These are phyloP conservation scores for Pseudevernia furfuracea DNA, from an alignment of 495 filamentous ascomycete genomes.

Conservation along the genomic window DNA sequence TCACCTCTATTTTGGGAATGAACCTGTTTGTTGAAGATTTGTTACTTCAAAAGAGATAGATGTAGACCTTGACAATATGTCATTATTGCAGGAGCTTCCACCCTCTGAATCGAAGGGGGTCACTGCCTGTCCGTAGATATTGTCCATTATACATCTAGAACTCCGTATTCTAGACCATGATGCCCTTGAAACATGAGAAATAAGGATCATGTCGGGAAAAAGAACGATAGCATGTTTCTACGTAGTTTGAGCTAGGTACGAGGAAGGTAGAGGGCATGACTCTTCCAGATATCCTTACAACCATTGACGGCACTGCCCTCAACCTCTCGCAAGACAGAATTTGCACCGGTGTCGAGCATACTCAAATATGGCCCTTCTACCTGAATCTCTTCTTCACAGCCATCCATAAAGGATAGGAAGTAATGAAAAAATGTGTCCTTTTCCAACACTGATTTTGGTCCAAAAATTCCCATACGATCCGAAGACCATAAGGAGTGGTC, in stretches of 20 bases:
- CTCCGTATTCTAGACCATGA: not conserved
- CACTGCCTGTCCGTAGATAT: not conserved
- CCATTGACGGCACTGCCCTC: not conserved
- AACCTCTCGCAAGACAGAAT: not conserved
- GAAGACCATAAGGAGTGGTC: slow-evolving; percentile 43
- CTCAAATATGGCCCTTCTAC: not conserved
- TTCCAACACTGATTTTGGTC: slow-evolving; percentile 12
- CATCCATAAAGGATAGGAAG: slow-evolving; percentile 25
- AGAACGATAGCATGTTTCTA: not conserved
- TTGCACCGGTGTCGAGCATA: not conserved
- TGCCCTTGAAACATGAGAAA: not conserved
- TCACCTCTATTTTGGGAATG: not conserved
- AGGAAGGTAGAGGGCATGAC: too few relatives aligned
- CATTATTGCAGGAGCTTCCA: not conserved
- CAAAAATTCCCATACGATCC: slow-evolving; percentile 44
- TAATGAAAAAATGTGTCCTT: slow-evolving; percentile 32
- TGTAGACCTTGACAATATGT: not conserved
- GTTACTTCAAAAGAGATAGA: not conserved
- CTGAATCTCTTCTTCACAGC: slow-evolving; percentile 31
- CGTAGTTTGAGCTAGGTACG: not conserved
- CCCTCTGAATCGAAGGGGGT: not conserved
- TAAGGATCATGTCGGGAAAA: not conserved
- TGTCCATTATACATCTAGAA: too few relatives aligned
- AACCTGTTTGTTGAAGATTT: not conserved
- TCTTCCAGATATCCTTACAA: too few relatives aligned